These are phyloP conservation scores for Chytridium lagenaria DNA, from an alignment of 371 early-diverging fungal species.

Conservation along the genomic window DNA sequence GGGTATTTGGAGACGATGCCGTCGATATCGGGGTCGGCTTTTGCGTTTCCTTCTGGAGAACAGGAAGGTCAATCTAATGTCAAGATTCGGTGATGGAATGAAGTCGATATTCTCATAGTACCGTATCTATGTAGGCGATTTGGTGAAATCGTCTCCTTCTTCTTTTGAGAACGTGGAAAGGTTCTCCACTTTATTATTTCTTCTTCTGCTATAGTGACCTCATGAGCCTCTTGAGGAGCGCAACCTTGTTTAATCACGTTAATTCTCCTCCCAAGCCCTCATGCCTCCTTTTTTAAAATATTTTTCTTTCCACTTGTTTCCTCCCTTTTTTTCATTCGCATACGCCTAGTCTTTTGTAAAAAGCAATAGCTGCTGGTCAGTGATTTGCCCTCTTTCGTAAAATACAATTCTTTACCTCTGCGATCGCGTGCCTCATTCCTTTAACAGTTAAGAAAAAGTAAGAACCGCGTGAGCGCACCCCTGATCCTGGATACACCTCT, in stretches of 20 bases:
- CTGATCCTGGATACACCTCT: too few species aligned
- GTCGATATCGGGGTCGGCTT: conserved; percentile 4
- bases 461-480: too few species aligned
- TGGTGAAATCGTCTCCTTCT: background rate
- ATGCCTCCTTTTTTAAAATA: background rate
- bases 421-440: too few species aligned
- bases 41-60: background rate
- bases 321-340: background rate
- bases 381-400: too few species aligned
- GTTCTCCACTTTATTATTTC: background rate
- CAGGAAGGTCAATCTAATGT: background rate
- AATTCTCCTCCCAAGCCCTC: too few species aligned
- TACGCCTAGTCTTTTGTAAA: background rate
- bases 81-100: background rate
- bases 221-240: background rate
- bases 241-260: too few species aligned
- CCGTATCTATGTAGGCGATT: too few species aligned
- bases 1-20: conserved; percentile 14
- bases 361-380: too few species aligned
- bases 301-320: background rate
- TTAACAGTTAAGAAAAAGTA: too few species aligned
- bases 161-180: background rate
- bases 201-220: background rate
- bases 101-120: background rate
- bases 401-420: too few species aligned